These are phyloP conservation scores for Beta corolliflora DNA, from an alignment of 179 eudicot genomes.

Conservation along the genomic window DNA sequence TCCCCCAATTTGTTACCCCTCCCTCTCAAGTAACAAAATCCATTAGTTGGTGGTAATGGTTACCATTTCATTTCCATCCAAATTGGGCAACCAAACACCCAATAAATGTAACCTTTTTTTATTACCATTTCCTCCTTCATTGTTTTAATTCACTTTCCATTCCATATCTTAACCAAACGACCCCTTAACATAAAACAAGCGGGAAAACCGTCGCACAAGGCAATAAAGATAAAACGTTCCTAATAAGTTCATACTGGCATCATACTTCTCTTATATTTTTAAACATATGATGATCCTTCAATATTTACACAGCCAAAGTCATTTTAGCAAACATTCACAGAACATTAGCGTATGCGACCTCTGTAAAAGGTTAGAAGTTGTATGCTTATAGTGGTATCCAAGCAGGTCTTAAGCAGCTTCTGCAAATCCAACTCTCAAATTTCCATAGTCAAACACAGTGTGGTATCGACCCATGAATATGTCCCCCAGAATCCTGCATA, in stretches of 20 bases:
- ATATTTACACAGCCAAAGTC: slow-evolving; percentile 4
- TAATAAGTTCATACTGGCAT: not conserved
- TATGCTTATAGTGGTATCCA: not conserved
- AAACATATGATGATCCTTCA: not conserved
- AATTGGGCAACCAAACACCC: too few species aligned
- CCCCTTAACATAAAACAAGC: not conserved
- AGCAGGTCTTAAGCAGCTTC: slow-evolving; percentile 48
- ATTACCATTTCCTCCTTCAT: too few species aligned
- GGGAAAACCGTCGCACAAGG: not conserved
- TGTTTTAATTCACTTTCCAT: too few species aligned
- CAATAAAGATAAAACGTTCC: not conserved
- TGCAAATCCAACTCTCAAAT: slow-evolving; percentile 65
- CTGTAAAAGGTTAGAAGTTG: slow-evolving; percentile 1
- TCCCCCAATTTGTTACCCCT: too few species aligned
- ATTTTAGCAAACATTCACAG: slow-evolving; percentile 1
- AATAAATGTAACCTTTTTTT: too few species aligned
- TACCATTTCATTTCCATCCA: too few species aligned
- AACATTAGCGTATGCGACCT: not conserved
- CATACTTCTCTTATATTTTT: not conserved
- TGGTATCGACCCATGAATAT: slow-evolving; percentile 75
- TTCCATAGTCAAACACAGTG: slow-evolving; percentile 70
- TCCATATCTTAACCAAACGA: too few species aligned
- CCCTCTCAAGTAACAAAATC: too few species aligned
- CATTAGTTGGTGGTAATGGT: too few species aligned
- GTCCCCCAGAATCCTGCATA: slow-evolving; percentile 77